Percentiles rank a stretch among this genome's conserved stretches.
phyloP scores from a whole-genome alignment of 2,329 filamentous ascomycete species.

The Sporothrix brunneoviolacea region DNA sequence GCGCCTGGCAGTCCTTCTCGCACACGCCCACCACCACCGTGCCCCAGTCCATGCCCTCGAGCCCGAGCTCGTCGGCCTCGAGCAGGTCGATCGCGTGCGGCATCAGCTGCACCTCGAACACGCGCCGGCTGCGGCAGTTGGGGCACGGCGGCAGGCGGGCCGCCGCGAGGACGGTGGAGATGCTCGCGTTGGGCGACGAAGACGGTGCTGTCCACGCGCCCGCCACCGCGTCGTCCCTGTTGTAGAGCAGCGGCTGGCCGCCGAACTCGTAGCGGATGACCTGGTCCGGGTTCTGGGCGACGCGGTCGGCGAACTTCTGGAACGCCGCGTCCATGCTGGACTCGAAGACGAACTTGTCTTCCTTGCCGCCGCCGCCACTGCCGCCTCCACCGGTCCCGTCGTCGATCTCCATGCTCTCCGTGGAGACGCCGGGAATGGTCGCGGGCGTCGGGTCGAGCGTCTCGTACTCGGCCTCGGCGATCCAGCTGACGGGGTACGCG shows the following conservation, averaged over 20 bases:
- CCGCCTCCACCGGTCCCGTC: constrained; percentile 26
- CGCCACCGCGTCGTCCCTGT: constrained; percentile 67
- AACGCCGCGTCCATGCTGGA: constrained; percentile 68
- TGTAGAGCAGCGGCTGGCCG: constrained; percentile 72
- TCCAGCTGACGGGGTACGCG: constrained; percentile 70
- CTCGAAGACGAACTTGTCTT: constrained; percentile 68
- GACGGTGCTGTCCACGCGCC: constrained; percentile 45
- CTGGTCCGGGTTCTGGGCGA: constrained; percentile 76
- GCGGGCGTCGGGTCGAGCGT: constrained; percentile 58
- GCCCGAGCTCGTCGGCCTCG: constrained; percentile 64
- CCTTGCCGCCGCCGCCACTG: constrained; percentile 35
- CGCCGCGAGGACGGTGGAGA: constrained; percentile 22
- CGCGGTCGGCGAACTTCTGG: constrained; percentile 70
- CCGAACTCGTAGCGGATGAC: constrained; percentile 73
- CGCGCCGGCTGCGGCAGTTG: constrained; percentile 66
- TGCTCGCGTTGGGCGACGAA: constrained; percentile 19
- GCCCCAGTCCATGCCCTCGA: constrained; percentile 97
- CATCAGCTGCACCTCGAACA: constrained; percentile 88
- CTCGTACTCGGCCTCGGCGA: constrained; percentile 87
- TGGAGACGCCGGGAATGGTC: constrained; percentile 37
- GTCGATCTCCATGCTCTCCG: constrained; percentile 38
- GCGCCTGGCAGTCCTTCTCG: constrained; percentile 65
- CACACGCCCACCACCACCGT: constrained; percentile 86
- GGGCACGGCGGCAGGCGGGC: constrained; percentile 63
- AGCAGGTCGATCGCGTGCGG: constrained; percentile 86